phyloP scores from a whole-genome alignment of 441 rosid genomes.

The Brassica balearica region DNA sequence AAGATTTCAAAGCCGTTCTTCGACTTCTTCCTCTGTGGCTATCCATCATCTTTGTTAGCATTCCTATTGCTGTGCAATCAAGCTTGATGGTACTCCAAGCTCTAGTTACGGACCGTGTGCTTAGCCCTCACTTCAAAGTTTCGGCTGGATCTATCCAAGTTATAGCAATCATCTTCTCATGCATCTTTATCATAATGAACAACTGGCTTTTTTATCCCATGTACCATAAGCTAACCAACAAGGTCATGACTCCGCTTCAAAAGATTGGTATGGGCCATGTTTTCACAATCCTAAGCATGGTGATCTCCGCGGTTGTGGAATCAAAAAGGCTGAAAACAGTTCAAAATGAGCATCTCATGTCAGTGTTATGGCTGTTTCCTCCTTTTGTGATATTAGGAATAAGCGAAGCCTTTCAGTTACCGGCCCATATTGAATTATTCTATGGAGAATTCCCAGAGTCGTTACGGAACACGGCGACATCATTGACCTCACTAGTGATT shows the following conservation, averaged over 20 bases:
- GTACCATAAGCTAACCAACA: slow-evolving; percentile 43
- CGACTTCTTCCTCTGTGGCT: slow-evolving; percentile 49
- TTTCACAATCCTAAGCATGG: slow-evolving; percentile 48
- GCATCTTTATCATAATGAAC: slow-evolving; percentile 41
- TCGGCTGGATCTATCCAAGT: slow-evolving; percentile 52
- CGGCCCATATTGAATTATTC: slow-evolving; percentile 43
- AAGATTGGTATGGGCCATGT: slow-evolving; percentile 52
- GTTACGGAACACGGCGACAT: slow-evolving; percentile 46
- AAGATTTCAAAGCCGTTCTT: slow-evolving; percentile 54
- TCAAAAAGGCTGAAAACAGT: slow-evolving; percentile 48
- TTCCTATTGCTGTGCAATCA: slow-evolving; percentile 36
- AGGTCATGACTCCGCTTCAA: slow-evolving; percentile 43
- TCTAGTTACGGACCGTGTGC: slow-evolving; percentile 46
- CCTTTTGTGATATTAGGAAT: slow-evolving; percentile 50
- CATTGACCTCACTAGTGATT: slow-evolving; percentile 45
- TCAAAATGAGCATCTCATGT: slow-evolving; percentile 37
- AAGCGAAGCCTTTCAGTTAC: slow-evolving; percentile 50
- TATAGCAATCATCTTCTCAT: slow-evolving; percentile 39
- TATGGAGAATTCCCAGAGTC: slow-evolving; percentile 52
- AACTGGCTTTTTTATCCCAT: slow-evolving; percentile 43
- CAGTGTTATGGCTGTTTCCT: slow-evolving; percentile 49
- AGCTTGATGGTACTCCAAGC: slow-evolving; percentile 55
- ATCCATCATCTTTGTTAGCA: slow-evolving; percentile 39
- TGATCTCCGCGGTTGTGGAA: slow-evolving; percentile 48
- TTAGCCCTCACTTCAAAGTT: slow-evolving; percentile 45